These are phyloP conservation scores for Pseudopyricularia cyperi DNA, from an alignment of 2,329 filamentous ascomycete genomes.

Conservation along the genomic window DNA sequence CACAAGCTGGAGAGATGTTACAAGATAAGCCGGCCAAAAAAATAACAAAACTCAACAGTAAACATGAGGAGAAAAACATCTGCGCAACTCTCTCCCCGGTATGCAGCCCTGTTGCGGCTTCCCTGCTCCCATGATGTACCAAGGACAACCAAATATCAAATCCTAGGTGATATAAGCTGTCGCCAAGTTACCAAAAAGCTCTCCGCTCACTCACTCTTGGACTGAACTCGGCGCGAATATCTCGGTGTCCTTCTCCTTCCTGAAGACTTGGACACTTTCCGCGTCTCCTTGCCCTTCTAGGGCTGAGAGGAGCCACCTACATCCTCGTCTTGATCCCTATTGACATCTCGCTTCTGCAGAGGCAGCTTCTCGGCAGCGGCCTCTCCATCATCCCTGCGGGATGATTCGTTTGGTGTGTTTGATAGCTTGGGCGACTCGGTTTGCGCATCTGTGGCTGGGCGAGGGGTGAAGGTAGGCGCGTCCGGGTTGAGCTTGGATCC, in stretches of 20 bases:
- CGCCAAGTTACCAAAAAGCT: slow-evolving; percentile 11
- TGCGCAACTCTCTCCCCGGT: too few species aligned
- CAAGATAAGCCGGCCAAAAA: too few species aligned
- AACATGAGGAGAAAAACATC: too few species aligned
- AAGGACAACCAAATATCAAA: neutral
- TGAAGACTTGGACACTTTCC: slow-evolving; percentile 4
- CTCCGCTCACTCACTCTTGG: slow-evolving; percentile 25
- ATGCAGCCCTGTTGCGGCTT: too few species aligned
- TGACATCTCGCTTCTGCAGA: neutral
- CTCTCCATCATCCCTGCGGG: neutral
- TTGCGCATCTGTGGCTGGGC: slow-evolving; percentile 12
- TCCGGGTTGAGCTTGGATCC: slow-evolving; percentile 40
- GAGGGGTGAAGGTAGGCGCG: slow-evolving; percentile 42
- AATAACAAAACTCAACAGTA: too few species aligned
- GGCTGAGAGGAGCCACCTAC: slow-evolving; percentile 5
- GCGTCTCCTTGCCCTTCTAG: neutral
- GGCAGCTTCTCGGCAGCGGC: neutral
- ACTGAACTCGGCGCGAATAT: slow-evolving; percentile 32
- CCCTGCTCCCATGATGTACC: too few species aligned
- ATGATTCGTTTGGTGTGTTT: neutral
- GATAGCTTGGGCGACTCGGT: neutral
- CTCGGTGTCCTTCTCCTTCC: slow-evolving; percentile 9
- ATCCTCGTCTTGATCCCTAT: slow-evolving; percentile 3
- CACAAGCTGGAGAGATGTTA: too few species aligned
- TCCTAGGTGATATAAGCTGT: too few species aligned